Conservation (phyloP, 2,329 filamentous ascomycete genomes). For the Pseudogymnoascus sp. region DNA sequence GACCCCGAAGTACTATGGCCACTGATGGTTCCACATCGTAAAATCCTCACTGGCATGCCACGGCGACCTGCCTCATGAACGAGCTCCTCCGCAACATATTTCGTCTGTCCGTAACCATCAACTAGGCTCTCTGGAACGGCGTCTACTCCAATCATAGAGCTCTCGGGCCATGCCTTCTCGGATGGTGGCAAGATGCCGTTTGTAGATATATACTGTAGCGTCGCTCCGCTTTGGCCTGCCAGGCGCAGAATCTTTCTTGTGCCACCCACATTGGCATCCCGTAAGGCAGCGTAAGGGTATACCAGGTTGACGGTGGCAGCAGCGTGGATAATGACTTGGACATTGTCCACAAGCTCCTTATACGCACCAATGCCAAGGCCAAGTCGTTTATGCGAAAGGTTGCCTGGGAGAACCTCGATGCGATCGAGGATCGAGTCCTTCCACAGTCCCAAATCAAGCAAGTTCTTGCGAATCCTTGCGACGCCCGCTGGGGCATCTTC, state of each 20-base stretch:
- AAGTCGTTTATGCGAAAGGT: slow-evolving; percentile 59
- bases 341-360: slow-evolving; percentile 52
- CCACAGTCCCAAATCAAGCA: slow-evolving; percentile 74
- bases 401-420: slow-evolving; percentile 67
- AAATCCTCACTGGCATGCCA: slow-evolving; percentile 62
- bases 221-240: slow-evolving; percentile 58
- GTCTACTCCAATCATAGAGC: slow-evolving; percentile 56
- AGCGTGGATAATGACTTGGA: slow-evolving; percentile 69
- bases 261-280: slow-evolving; percentile 70
- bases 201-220: slow-evolving; percentile 70
- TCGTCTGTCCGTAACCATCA: slow-evolving; percentile 72
- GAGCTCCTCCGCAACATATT: slow-evolving; percentile 73
- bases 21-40: slow-evolving; percentile 69
- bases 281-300: slow-evolving; percentile 70
- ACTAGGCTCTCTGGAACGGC: slow-evolving; percentile 60
- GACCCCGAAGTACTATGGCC: slow-evolving; percentile 68
- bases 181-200: slow-evolving; percentile 72
- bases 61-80: slow-evolving; percentile 60
- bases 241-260: slow-evolving; percentile 67
- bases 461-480: slow-evolving; percentile 64
- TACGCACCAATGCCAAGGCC: slow-evolving; percentile 61
- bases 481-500: slow-evolving; percentile 59
- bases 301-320: slow-evolving; percentile 74
- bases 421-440: slow-evolving; percentile 69
- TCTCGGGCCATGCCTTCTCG: slow-evolving; percentile 62